Evolutionary conservation across 768 basidiomycete species (phyloP).

Genomic region (Melanogaster broomeanus): DNA sequence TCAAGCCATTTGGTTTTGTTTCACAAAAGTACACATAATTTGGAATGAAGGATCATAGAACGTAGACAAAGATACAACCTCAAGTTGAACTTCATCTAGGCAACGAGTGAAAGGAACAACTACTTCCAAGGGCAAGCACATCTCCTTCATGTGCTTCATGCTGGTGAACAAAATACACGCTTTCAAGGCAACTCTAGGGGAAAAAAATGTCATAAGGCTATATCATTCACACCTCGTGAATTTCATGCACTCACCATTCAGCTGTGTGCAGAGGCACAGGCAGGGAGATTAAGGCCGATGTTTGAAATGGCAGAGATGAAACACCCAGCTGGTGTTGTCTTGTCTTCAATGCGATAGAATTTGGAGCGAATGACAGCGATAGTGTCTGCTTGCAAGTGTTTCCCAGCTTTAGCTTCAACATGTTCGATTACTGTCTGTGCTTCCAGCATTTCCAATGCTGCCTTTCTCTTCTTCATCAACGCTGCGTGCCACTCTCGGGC

Average conservation of each 20-base stretch:
- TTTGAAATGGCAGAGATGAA: not conserved
- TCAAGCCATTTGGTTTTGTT: too few relatives aligned
- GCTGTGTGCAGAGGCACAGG: not conserved
- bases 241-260: not conserved
- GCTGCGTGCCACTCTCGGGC: not conserved
- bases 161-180: too few relatives aligned
- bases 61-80: too few relatives aligned
- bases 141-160: too few relatives aligned
- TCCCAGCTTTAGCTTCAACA: not conserved
- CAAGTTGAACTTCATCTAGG: too few relatives aligned
- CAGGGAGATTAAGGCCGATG: not conserved
- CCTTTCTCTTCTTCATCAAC: not conserved
- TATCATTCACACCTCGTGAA: too few relatives aligned
- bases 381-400: not conserved
- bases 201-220: too few relatives aligned
- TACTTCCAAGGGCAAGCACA: too few relatives aligned
- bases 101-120: too few relatives aligned
- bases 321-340: not conserved
- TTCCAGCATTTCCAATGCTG: not conserved
- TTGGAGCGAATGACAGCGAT: not conserved
- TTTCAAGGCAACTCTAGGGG: too few relatives aligned
- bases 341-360: not conserved
- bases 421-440: not conserved
- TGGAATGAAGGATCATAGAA: too few relatives aligned
- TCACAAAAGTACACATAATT: too few relatives aligned